Base-by-base conservation (phyloP, 2,329 filamentous ascomycete species). In the Xylaria sp. region DNA sequence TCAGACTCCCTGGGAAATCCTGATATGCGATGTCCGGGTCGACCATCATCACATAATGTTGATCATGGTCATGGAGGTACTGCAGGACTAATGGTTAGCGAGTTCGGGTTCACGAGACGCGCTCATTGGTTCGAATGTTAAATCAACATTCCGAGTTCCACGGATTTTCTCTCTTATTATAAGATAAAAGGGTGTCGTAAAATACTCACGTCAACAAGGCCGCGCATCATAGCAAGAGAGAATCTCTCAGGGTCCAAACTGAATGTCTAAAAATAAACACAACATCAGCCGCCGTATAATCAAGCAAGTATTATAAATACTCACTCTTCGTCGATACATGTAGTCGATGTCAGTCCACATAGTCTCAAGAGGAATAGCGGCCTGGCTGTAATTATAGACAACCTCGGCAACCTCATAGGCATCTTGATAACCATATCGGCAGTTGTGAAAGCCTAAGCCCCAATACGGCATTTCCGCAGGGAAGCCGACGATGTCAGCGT, bases 21-120 rank as follows among this genome's bases (percentile, higher is more conserved):
- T 79, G 80, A 67, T 85, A 85, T 41, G 85, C 83, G 20, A 85
- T 83, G 1, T 88, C 88, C 2, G 91, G 90, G 72, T 96, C 93
- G 0, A 95, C 90, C 88, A 96, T 96, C 55, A 94, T 81, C 34
- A 93, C 85, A 70, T 92, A 93, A 55, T 91, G 86, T 76, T 93
- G 91, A 48, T 91, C 80, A 64, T 89, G 85, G 7, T 80, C 77
- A 74, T 94, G 91, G 0, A 96, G 84, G 25, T 90, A 87, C 68
- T 70, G 23, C 5, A 32, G 34, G 4, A 23, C 9, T 3, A 34
- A 20, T 0, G 15, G 53, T 69, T 57, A 67, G 64, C 48, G 7
- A 46, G n/a, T 34, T 20, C 3, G 25, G 18, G 50, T 20, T 28
- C 25, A 59, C 28, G 13, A 4, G 8, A 61, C 20, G 3, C 28